Base-by-base conservation (phyloP, 164 flowering plant genomes). In the Buxus sempervirens region DNA sequence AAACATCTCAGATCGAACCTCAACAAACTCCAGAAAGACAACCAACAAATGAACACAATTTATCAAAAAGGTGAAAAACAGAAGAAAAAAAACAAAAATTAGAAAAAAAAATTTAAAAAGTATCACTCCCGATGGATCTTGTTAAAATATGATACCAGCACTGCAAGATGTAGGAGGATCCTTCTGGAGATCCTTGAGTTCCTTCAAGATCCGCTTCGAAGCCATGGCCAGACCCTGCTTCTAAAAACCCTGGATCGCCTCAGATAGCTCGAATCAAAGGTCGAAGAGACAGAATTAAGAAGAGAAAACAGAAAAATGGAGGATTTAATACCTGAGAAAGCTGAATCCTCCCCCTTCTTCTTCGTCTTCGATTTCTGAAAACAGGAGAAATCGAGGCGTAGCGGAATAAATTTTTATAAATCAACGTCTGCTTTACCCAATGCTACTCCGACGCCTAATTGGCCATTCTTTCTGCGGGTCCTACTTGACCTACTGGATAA, bases 91-190 rank as follows among this genome's bases (percentile, higher is more conserved):
- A 69, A 24, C 53, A 42, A 36, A 66, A 21, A 51, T n/a, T n/a
- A 21, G 9, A 58, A 28, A 28, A 26, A 59, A 19, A 1, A 53
- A 45, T 5, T 2, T 5, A 20, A 60, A 41, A 65, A 15, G 42
- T 7, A 51, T 7, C 8, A 1, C 45, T 36, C n/a, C 22, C 15
- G 0, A 1, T 16, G n/a, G 16, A 20, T 54, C n/a, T 10, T 32
- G 49, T 57, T 20, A 4, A 16, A 32, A 62, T n/a, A 45, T 21
- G 23, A 61, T 70, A 84, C 87, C 87, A 51, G 87, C 87, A 62
- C 83, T 78, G 82, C 87, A 84, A 62, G 87, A 84, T 13, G 82
- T 75, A 42, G 87, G 87, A 75, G 87, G 87, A 77, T 84, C 87
- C 73, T 82, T 83, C 73, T 83, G 87, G 24, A 83, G 85, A 75